phyloP scores from a whole-genome alignment of 2,329 filamentous ascomycete species.

The Ascochyta viciae-villosae region DNA sequence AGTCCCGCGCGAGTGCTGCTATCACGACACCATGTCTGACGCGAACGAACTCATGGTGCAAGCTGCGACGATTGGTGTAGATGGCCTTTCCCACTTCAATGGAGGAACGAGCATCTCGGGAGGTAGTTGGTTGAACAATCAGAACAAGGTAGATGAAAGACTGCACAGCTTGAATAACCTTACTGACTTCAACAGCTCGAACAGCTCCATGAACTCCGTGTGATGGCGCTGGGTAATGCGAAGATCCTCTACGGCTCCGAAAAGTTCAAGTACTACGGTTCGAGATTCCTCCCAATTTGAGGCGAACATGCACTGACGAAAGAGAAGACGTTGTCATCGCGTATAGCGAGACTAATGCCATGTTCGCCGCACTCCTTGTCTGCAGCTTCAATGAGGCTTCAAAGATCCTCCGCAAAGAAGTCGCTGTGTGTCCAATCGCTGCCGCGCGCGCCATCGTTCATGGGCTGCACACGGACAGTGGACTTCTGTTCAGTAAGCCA shows the following conservation, averaged over 20 bases:
- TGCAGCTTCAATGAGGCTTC: constrained; percentile 81
- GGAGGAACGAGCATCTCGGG: background rate
- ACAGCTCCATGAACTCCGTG: constrained; percentile 4
- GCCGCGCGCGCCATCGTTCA: constrained; percentile 27
- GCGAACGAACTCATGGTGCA: constrained; percentile 9
- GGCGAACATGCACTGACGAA: constrained; percentile 1
- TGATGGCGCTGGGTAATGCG: constrained; percentile 29
- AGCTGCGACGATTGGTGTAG: constrained; percentile 1
- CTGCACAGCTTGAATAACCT: no score
- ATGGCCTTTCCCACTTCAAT: constrained; percentile 1
- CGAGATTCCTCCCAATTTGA: background rate
- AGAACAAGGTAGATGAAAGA: background rate
- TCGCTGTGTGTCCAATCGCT: constrained; percentile 76
- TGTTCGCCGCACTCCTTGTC: constrained; percentile 93
- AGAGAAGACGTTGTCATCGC: constrained; percentile 27
- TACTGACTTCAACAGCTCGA: constrained; percentile 7
- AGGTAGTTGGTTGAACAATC: constrained; percentile 5
- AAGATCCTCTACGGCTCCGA: constrained; percentile 40
- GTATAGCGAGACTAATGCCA: constrained; percentile 47
- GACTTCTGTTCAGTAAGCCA: constrained; percentile 29
- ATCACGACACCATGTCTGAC: background rate
- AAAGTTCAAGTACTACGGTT: constrained; percentile 33
- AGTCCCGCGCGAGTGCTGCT: no score
- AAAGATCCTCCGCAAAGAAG: constrained; percentile 74
- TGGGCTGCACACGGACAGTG: constrained; percentile 31